phyloP scores from a whole-genome alignment of 2,329 filamentous ascomycete species.

The Chaetomiaceae sp. region DNA sequence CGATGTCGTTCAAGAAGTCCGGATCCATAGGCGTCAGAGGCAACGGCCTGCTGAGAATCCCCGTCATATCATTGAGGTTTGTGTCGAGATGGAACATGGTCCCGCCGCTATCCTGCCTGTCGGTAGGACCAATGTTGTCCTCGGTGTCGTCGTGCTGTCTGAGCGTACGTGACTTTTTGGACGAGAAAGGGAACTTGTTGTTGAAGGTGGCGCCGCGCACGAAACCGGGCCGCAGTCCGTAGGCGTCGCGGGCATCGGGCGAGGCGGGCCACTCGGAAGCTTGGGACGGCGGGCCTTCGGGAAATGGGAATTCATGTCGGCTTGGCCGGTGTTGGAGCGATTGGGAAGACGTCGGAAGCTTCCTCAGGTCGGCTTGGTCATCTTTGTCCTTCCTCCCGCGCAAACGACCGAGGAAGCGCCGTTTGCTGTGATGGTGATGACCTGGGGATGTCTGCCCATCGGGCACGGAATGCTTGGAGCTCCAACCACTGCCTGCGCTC shows the following conservation, averaged over 20 bases:
- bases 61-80: slow-evolving; percentile 85
- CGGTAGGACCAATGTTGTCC: slow-evolving; percentile 57
- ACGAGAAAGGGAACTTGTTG: slow-evolving; percentile 57
- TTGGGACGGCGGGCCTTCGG: slow-evolving; percentile 28
- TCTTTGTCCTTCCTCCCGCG: slow-evolving; percentile 49
- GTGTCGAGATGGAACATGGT: slow-evolving; percentile 77
- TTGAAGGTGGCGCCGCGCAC: slow-evolving; percentile 50
- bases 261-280: slow-evolving; percentile 26
- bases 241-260: slow-evolving; percentile 31
- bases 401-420: slow-evolving; percentile 48
- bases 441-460: slow-evolving; percentile 58
- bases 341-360: slow-evolving; percentile 49
- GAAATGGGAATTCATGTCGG: slow-evolving; percentile 42
- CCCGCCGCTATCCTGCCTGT: slow-evolving; percentile 48
- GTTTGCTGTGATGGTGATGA: slow-evolving; percentile 48
- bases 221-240: slow-evolving; percentile 19
- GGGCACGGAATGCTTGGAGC: slow-evolving; percentile 45
- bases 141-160: slow-evolving; percentile 50
- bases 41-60: slow-evolving; percentile 70
- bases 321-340: slow-evolving; percentile 50
- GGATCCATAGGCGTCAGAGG: slow-evolving; percentile 68
- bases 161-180: slow-evolving; percentile 49
- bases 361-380: slow-evolving; percentile 38
- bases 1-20: slow-evolving; percentile 43
- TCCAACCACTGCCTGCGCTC: slow-evolving; percentile 60